Percentiles rank a stretch among this genome's conserved stretches.
phyloP scores from a whole-genome alignment of 768 basidiomycete genomes.

The Leucosporidium creatinivorum region DNA sequence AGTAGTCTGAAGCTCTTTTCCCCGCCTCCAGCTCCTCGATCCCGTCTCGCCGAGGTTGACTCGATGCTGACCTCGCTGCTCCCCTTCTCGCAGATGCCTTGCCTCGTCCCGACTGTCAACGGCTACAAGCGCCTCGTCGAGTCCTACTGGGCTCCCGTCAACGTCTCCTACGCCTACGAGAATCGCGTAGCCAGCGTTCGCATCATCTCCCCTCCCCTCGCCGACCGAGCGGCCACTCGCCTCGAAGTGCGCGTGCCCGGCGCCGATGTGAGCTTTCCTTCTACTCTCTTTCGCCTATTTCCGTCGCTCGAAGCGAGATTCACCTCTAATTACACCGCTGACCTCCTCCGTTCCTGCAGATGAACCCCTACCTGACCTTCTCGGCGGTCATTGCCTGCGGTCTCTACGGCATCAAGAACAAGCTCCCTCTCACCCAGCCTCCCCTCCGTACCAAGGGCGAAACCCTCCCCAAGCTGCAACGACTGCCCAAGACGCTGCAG shows the following conservation, averaged over 20 bases:
- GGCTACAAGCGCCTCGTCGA: constrained; percentile 83
- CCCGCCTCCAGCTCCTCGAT: not conserved
- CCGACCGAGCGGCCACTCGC: constrained; percentile 70
- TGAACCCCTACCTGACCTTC: constrained; percentile 79
- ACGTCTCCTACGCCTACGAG: constrained; percentile 76
- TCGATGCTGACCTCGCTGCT: too few relatives aligned
- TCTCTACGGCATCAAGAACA: constrained; percentile 75
- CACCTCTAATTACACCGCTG: too few relatives aligned
- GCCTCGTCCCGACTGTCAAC: constrained; percentile 37
- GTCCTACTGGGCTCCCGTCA: constrained; percentile 37
- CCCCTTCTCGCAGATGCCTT: constrained; percentile 61
- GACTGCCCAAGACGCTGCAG: constrained; percentile 72
- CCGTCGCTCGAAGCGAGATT: too few relatives aligned
- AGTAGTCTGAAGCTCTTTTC: constrained; percentile 33
- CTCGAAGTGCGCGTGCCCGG: constrained; percentile 92
- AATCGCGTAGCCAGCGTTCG: constrained; percentile 86
- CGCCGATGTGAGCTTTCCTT: constrained; percentile 87
- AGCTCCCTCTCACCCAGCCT: constrained; percentile 58
- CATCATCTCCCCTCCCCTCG: constrained; percentile 83
- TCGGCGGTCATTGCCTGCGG: constrained; percentile 77
- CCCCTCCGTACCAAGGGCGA: constrained; percentile 52
- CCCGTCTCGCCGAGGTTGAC: not conserved
- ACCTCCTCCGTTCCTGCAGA: constrained; percentile 32
- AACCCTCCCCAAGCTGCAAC: constrained; percentile 50
- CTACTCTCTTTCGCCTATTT: too few relatives aligned